Percentiles rank a stretch among this genome's conserved stretches.
These are phyloP conservation scores for Podospora fimiseda DNA, from an alignment of 495 filamentous ascomycete species.

Conservation along the genomic window DNA sequence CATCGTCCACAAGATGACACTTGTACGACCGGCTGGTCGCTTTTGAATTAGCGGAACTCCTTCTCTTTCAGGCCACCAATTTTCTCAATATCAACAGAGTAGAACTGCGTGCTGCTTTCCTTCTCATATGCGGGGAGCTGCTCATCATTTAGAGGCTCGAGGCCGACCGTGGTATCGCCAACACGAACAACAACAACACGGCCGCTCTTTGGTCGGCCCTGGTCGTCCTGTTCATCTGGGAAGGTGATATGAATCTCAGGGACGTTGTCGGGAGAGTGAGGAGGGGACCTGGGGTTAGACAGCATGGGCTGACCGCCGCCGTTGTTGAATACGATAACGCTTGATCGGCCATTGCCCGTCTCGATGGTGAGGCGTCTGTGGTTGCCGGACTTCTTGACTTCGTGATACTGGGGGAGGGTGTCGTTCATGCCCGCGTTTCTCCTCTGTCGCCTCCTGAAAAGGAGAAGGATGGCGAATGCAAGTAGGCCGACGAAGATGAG, in stretches of 20 bases:
- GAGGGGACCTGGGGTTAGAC: conserved; percentile 64
- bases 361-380: conserved; percentile 44
- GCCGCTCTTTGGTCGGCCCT: conserved; percentile 76
- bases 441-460: conserved; percentile 56
- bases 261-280: conserved; percentile 67
- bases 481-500: conserved; percentile 63
- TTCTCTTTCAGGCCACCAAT: conserved; percentile 95
- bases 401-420: conserved; percentile 53
- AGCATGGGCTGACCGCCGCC: conserved; percentile 62
- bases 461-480: conserved; percentile 58
- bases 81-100: conserved; percentile 86
- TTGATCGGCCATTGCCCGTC: conserved; percentile 63
- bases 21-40: neutral
- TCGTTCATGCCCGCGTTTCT: conserved; percentile 43
- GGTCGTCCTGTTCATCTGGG: conserved; percentile 88
- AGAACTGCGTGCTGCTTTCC: conserved; percentile 67
- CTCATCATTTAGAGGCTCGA: conserved; percentile 80
- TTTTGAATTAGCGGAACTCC: conserved; percentile 38
- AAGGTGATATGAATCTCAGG: conserved; percentile 98
- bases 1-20: neutral
- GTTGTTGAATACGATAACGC: conserved; percentile 67
- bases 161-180: conserved; percentile 77
- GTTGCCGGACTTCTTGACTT: conserved; percentile 36
- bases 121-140: conserved; percentile 81
- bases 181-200: conserved; percentile 89